Percentiles rank a stretch among this genome's conserved stretches.
phyloP scores from a whole-genome alignment of 1,284 basidiomycete genomes.

The Amylostereum areolatum region DNA sequence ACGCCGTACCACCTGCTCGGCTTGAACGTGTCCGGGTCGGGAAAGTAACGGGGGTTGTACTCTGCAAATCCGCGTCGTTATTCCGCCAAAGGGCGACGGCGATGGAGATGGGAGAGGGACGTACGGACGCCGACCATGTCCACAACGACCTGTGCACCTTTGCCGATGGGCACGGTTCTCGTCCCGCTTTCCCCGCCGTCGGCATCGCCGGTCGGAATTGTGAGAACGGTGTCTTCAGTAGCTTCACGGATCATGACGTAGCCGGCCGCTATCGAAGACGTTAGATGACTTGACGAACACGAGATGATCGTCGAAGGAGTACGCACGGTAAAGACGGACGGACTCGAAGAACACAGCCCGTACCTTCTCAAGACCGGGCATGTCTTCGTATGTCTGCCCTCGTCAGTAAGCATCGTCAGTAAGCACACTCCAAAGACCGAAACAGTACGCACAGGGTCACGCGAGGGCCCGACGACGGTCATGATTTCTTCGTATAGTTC shows the following conservation, averaged over 20 bases:
- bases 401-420: slow-evolving; percentile 21
- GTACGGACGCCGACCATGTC: slow-evolving; percentile 48
- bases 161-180: slow-evolving; percentile 8
- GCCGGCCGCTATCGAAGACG: slow-evolving; percentile 14
- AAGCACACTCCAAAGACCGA: slow-evolving; percentile 20
- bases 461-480: slow-evolving; percentile 29
- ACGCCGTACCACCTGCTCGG: slow-evolving; percentile 34
- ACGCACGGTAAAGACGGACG: slow-evolving; percentile 40
- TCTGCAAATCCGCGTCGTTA: slow-evolving; percentile 13
- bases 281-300: background rate
- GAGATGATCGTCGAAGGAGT: background rate
- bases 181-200: slow-evolving; percentile 6
- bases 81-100: background rate
- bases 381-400: slow-evolving; percentile 35
- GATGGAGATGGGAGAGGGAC: slow-evolving; percentile 16
- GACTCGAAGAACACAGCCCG: slow-evolving; percentile 40
- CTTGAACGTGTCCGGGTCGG: slow-evolving; percentile 31
- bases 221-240: slow-evolving; percentile 21
- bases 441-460: slow-evolving; percentile 30
- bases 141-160: slow-evolving; percentile 29
- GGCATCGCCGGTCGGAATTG: slow-evolving; percentile 16
- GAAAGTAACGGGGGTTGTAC: slow-evolving; percentile 32
- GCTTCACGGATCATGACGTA: slow-evolving; percentile 25
- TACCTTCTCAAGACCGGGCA: slow-evolving; percentile 37
- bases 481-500: slow-evolving; percentile 41